These are phyloP conservation scores for Cutaneotrichosporon mucoides DNA, from an alignment of 1,284 basidiomycete genomes.

Conservation along the genomic window DNA sequence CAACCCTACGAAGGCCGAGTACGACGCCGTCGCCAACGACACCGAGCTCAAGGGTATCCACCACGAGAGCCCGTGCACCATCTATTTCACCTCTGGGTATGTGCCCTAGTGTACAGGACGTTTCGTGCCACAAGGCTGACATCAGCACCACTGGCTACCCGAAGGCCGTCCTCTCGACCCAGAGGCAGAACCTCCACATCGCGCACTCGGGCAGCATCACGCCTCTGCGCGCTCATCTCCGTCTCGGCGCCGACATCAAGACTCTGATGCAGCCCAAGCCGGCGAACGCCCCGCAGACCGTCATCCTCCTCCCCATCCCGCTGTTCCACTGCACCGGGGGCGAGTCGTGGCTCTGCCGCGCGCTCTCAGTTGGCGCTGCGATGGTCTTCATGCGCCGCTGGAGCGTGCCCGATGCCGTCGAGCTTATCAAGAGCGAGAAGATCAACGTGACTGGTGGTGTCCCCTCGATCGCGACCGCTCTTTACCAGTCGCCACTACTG, in stretches of 20 bases:
- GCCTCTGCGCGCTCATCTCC: conserved; percentile 31
- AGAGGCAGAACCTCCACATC: conserved; percentile 20
- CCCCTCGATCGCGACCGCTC: conserved; percentile 37
- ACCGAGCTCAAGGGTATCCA: conserved; percentile 3
- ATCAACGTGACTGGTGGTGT: conserved; percentile 42
- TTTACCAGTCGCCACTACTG: conserved; percentile 14
- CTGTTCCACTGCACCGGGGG: conserved; percentile 47
- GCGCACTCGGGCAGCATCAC: conserved; percentile 15
- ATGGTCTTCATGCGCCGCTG: conserved; percentile 37
- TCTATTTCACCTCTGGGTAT: conserved; percentile 36
- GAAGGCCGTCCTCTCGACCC: conserved; percentile 43
- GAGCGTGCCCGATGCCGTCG: conserved; percentile 30
- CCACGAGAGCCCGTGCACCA: conserved; percentile 20
- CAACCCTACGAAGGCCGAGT: neutral
- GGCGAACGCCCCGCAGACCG: conserved; percentile 13
- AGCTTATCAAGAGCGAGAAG: conserved; percentile 28
- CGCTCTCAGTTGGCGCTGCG: conserved; percentile 30
- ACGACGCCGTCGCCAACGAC: conserved; percentile 3
- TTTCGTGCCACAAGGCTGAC: no score
- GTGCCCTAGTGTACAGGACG: no score
- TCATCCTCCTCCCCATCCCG: conserved; percentile 37
- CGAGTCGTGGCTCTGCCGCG: conserved; percentile 39
- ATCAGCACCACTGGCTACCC: conserved; percentile 18
- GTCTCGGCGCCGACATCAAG: conserved; percentile 28
- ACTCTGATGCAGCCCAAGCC: neutral